Percentiles rank a stretch among this genome's conserved stretches.
These are phyloP conservation scores for Solidago caesia DNA, from an alignment of 129 eudicot genomes.

Conservation along the genomic window DNA sequence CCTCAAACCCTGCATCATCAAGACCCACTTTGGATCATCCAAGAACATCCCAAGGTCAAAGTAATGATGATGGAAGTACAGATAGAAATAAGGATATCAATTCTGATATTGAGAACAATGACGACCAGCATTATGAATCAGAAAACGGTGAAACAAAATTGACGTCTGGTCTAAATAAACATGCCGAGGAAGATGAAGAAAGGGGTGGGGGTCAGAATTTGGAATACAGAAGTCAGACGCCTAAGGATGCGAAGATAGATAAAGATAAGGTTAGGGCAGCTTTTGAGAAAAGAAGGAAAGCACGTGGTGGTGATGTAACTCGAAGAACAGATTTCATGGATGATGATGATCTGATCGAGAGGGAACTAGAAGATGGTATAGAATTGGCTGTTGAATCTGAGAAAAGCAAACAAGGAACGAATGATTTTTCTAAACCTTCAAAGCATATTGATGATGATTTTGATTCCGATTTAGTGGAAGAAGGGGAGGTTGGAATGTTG, in stretches of 20 bases:
- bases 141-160: slow-evolving; percentile 19
- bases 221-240: slow-evolving; percentile 34
- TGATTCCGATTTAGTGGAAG: slow-evolving; percentile 39
- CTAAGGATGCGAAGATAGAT: slow-evolving; percentile 42
- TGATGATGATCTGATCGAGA: slow-evolving; percentile 51
- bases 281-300: slow-evolving; percentile 41
- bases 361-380: slow-evolving; percentile 48
- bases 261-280: slow-evolving; percentile 49
- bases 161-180: slow-evolving; percentile 15
- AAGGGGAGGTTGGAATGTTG: slow-evolving; percentile 42
- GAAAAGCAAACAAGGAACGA: slow-evolving; percentile 37
- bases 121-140: slow-evolving; percentile 21
- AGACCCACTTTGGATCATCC: slow-evolving; percentile 37
- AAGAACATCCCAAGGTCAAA: slow-evolving; percentile 32
- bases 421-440: slow-evolving; percentile 22
- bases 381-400: slow-evolving; percentile 49
- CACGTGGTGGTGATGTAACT: slow-evolving; percentile 37
- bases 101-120: slow-evolving; percentile 34
- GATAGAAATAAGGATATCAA: slow-evolving; percentile 35
- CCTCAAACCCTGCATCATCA: slow-evolving; percentile 26
- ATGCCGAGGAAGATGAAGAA: slow-evolving; percentile 35
- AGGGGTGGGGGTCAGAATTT: slow-evolving; percentile 24
- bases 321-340: slow-evolving; percentile 39
- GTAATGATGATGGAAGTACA: slow-evolving; percentile 47
- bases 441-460: slow-evolving; percentile 19